phyloP scores from a whole-genome alignment of 1,284 basidiomycete genomes.

The Irpex rosettiformis region DNA sequence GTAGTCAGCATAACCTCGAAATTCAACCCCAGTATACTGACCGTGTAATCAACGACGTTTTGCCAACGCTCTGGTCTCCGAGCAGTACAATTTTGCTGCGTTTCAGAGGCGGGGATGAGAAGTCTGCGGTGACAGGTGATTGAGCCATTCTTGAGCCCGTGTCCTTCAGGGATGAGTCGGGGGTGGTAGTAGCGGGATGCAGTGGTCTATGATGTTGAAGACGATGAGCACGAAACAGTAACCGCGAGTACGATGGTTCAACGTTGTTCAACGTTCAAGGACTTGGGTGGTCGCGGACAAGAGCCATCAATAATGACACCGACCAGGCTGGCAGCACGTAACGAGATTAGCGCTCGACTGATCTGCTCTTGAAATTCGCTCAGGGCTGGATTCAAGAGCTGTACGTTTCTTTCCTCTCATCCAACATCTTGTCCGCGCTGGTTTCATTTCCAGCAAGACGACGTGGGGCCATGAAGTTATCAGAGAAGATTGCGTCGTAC shows the following conservation, averaged over 20 bases:
- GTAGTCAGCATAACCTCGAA: neutral
- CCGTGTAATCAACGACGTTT: constrained; percentile 97
- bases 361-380: neutral
- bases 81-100: constrained; percentile 96
- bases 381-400: neutral
- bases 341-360: neutral
- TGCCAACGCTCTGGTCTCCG: constrained; percentile 91
- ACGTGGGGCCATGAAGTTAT: constrained; percentile 54
- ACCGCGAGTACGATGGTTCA: neutral
- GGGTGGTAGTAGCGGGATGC: neutral
- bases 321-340: neutral
- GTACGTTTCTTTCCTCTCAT: neutral
- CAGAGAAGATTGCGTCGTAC: constrained; percentile 55
- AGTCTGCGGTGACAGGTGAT: constrained; percentile 74
- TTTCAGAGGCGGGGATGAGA: constrained; percentile 84
- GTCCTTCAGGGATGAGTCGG: neutral
- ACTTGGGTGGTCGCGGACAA: neutral
- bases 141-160: constrained; percentile 29
- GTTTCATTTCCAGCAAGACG: neutral
- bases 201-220: neutral
- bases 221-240: neutral
- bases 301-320: neutral
- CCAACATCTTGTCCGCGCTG: neutral
- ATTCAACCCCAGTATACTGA: constrained; percentile 32
- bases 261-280: too few species aligned